Base-by-base conservation (phyloP, 208 protist species). In the Leptomonas pyrrhocoris region DNA sequence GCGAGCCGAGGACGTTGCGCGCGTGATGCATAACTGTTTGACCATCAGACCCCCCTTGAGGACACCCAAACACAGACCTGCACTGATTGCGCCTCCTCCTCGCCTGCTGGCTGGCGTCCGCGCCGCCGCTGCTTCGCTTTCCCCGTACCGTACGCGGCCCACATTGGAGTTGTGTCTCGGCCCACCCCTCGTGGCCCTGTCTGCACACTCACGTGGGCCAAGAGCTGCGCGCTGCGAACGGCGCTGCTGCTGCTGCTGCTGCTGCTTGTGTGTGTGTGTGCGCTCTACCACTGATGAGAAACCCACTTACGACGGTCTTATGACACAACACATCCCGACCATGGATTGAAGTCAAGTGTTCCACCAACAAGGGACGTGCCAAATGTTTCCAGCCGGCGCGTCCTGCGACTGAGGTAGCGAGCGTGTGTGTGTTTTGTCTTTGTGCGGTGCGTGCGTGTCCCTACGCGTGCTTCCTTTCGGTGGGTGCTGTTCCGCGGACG, bases 291-390 rank as follows among this genome's bases (percentile, higher is more conserved):
- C 40, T 65, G 43, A 54, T 54, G 45, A 61, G 16, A 34, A 54
- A 25, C 49, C 49, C 49, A 54, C 49, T 54, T 54, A 31, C 23
- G 49, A 54, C 49, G 49, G 49, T 54, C 49, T 54, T 54, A 54
- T 54, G 49, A 54, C 49, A 54, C 23, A 54, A 31, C 49, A 57
- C 61, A 68, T 57, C 61, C 45, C 49, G 49, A 86, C 62, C 49
- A 79, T 82, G 77, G 81, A 86, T 83, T 86, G 81, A 83, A 74
- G 53, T 83, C 69, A 71, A 86, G 81, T 86, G 81, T 85, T 72
- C 66, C 62, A 19, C 61, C 54, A 80, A 55, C 38, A 69, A 77
- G 76, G 75, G 67, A 64, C 76, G 72, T 64, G 70, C 76, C 80
- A 85, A 67, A 69, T 15, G 61, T 74, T 86, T 86, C 77, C 77